Conservation (phyloP, 106 monocot species). For the Acorus calamus region DNA sequence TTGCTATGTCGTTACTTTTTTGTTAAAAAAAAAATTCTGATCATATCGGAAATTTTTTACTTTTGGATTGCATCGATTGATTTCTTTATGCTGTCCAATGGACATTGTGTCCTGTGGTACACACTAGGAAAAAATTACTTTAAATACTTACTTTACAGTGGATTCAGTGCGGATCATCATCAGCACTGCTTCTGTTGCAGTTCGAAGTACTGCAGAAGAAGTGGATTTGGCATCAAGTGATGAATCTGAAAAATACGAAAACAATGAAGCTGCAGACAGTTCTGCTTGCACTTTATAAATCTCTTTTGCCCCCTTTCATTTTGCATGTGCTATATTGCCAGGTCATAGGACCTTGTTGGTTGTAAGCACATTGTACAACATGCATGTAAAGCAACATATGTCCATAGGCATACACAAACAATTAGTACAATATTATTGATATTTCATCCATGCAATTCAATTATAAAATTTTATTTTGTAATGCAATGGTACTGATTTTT, state of each 20-base stretch:
- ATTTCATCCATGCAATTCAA: too few relatives aligned
- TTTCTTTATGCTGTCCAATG: neutral
- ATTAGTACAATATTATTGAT: too few relatives aligned
- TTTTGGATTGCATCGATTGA: too few relatives aligned
- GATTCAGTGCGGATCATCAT: conserved; percentile 32
- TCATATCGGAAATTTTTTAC: neutral
- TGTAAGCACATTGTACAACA: too few relatives aligned
- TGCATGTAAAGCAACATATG: too few relatives aligned
- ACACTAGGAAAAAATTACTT: neutral
- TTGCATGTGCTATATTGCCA: neutral
- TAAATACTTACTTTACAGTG: neutral
- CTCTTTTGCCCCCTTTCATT: neutral
- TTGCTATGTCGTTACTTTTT: too few relatives aligned
- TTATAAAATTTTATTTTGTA: too few relatives aligned
- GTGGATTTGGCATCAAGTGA: conserved; percentile 69
- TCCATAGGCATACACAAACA: too few relatives aligned
- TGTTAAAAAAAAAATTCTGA: too few relatives aligned
- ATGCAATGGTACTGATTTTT: too few relatives aligned
- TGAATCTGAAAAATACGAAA: conserved; percentile 53
- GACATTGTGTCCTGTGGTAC: neutral
- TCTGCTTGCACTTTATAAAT: conserved; percentile 37
- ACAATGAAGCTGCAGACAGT: conserved; percentile 57
- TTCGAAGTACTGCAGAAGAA: conserved; percentile 36
- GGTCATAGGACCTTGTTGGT: too few relatives aligned
- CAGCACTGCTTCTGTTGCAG: conserved; percentile 38